Base-by-base conservation (phyloP, 306 rosid species). In the Biancaea sappan region DNA sequence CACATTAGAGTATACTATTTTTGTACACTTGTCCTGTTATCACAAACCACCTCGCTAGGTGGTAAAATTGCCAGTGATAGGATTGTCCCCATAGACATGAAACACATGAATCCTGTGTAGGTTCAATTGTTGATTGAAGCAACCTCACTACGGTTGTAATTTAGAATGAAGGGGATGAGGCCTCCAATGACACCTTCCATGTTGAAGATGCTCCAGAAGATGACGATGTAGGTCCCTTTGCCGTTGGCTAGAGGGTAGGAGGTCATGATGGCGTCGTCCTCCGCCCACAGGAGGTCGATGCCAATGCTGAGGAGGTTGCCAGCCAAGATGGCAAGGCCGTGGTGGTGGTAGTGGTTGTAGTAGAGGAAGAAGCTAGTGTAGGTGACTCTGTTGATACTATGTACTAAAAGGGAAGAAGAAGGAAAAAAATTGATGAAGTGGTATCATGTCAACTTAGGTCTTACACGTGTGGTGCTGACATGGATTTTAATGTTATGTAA, bases 161-260 rank as follows among this genome's bases (percentile, higher is more conserved):
- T 94, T 15, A 86, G 69, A 28, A 87, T 2, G 48, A 94, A 88
- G 0, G 99, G 99, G 1, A 94, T 90, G 3, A 94, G 62, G 3
- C 99, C 97, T 2, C 99, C 97, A 12, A 92, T 74, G 3, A 94
- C 99, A 7, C 99, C 99, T 0, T 97, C 99, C 95, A 90, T 74
- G 79, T 88, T 94, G 88, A 94, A 94, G 9, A 94, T 86, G 26
- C 96, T 88, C 99, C 99, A 92, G 59, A 94, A 94, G 11, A 94
- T 40, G 1, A 97, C 73, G 24, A 94, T 92, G 38, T 94, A 94
- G 13, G 95, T 84, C 14, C 99, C 99, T 47, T 92, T 94, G 0
- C 97, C 90, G 3, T 81, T 73, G 1, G 80, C 70, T 0, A 97
- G 97, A 0, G 99, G 99, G 56, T 94, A 92, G 0, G 99, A 94